phyloP scores from a whole-genome alignment of 2,329 filamentous ascomycete genomes.

The Ophiostoma himal-ulmi region DNA sequence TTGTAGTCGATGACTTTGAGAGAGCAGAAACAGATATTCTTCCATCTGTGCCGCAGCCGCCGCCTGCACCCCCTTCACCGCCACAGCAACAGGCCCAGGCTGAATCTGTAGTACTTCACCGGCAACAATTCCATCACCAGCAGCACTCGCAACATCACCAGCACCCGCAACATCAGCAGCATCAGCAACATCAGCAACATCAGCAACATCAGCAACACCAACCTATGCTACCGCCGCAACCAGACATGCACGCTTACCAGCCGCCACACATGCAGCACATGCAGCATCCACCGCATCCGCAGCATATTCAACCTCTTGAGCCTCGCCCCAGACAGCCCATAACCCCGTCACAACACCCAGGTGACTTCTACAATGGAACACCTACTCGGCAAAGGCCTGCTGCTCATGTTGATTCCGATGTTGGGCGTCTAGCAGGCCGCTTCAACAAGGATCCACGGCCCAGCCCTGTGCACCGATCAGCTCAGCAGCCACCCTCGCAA shows the following conservation, averaged over 20 bases:
- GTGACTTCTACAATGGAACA: slow-evolving; percentile 38
- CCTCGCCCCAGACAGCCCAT: background rate
- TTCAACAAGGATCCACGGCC: slow-evolving; percentile 42
- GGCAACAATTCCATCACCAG: slow-evolving; percentile 5
- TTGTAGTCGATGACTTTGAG: slow-evolving; percentile 55
- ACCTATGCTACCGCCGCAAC: background rate
- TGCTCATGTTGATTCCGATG: slow-evolving; percentile 40
- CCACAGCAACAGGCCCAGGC: slow-evolving; percentile 22
- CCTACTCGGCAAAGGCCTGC: slow-evolving; percentile 41
- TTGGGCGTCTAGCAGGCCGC: slow-evolving; percentile 47
- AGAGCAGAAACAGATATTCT: slow-evolving; percentile 36
- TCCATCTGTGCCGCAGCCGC: slow-evolving; percentile 34
- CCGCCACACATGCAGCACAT: slow-evolving; percentile 13
- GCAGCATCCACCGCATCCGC: slow-evolving; percentile 26
- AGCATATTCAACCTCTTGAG: background rate
- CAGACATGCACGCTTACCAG: background rate
- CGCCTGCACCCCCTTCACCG: slow-evolving; percentile 24
- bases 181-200: slow-evolving; percentile 21
- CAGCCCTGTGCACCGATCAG: slow-evolving; percentile 27
- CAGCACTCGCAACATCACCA: background rate
- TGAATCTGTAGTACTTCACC: background rate
- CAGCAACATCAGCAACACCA: slow-evolving; percentile 23
- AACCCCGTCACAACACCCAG: slow-evolving; percentile 31
- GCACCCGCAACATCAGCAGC: slow-evolving; percentile 2
- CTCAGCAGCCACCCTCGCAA: slow-evolving; percentile 24